Conservation (phyloP, 768 basidiomycete species). For the Termitomyces heimii region DNA sequence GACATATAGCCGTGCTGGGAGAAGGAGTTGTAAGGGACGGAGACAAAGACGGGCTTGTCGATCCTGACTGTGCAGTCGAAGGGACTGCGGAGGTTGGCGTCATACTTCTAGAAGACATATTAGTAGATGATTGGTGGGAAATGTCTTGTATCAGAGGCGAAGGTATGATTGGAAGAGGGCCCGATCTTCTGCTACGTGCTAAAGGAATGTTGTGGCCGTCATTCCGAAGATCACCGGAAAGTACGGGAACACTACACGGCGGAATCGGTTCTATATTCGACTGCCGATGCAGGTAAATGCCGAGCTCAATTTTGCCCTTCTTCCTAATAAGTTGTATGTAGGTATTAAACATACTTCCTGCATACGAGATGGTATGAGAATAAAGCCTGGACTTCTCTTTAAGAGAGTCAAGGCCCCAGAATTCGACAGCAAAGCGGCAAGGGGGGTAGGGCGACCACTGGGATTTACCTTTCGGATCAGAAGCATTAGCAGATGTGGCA, state of each 20-base stretch:
- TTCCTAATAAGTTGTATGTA: conserved; percentile 86
- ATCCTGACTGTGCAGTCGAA: conserved; percentile 16
- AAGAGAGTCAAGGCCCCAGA: conserved; percentile 78
- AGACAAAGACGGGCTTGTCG: conserved; percentile 17
- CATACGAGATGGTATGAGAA: conserved; percentile 86
- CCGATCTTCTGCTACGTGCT: conserved; percentile 22
- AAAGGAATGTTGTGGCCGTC: conserved; percentile 4
- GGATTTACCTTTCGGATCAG: conserved; percentile 37
- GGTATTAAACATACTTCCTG: conserved; percentile 82
- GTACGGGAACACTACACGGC: conserved; percentile 51
- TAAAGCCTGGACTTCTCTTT: conserved; percentile 82
- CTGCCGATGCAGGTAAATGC: conserved; percentile 87
- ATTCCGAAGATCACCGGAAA: conserved; percentile 4
- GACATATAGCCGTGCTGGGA: conserved; percentile 33
- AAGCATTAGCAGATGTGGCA: conserved; percentile 33
- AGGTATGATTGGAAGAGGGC: conserved; percentile 22
- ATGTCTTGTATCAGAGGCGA: conserved; percentile 23
- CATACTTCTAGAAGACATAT: conserved; percentile 36
- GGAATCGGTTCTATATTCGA: conserved; percentile 76
- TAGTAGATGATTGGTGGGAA: conserved; percentile 30
- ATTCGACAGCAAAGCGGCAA: conserved; percentile 83
- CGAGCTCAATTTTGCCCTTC: conserved; percentile 70
- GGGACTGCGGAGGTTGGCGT: conserved; percentile 26
- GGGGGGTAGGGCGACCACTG: conserved; percentile 74
- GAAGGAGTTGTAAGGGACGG: conserved; percentile 13